phyloP scores from a whole-genome alignment of 2,329 filamentous ascomycete species.

The Ambrosiella beaveri region DNA sequence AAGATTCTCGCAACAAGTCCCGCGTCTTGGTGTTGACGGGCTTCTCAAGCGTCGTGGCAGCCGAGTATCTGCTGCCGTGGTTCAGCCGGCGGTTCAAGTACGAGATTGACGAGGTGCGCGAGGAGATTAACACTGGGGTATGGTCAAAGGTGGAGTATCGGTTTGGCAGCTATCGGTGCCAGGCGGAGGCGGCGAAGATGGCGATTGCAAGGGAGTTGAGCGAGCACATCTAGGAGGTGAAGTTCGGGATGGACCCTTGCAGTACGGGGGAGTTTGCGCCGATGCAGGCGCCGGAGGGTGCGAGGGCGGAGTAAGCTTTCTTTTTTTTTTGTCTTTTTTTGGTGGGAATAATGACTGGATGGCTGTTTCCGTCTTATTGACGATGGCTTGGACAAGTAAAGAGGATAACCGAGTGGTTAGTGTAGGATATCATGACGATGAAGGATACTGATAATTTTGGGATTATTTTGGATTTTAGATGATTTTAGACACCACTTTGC shows the following conservation, averaged over 20 bases:
- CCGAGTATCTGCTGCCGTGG: constrained; percentile 21
- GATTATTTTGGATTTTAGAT: too few species aligned
- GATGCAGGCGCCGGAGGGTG: too few species aligned
- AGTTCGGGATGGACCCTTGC: constrained; percentile 12
- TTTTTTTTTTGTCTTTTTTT: too few species aligned
- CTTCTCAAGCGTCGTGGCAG: constrained; percentile 26
- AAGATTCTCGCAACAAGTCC: constrained; percentile 20
- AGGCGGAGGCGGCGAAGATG: constrained; percentile 32
- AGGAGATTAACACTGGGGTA: constrained; percentile 17
- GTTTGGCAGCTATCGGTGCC: constrained; percentile 38
- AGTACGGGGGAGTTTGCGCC: neutral
- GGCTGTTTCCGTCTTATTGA: too few species aligned
- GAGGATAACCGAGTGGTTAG: too few species aligned
- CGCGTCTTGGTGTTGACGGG: constrained; percentile 36
- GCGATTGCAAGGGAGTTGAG: constrained; percentile 16
- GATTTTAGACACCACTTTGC: too few species aligned
- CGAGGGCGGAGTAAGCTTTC: too few species aligned
- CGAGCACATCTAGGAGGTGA: constrained; percentile 10
- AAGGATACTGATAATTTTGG: too few species aligned
- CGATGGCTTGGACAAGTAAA: too few species aligned
- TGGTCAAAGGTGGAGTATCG: constrained; percentile 29
- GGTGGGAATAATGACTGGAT: too few species aligned
- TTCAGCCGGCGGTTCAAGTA: constrained; percentile 29
- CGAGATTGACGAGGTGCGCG: constrained; percentile 28
- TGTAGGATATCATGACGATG: too few species aligned